These are phyloP conservation scores for Ogataea ganodermae DNA, from an alignment of 805 yeast genomes.

Conservation along the genomic window DNA sequence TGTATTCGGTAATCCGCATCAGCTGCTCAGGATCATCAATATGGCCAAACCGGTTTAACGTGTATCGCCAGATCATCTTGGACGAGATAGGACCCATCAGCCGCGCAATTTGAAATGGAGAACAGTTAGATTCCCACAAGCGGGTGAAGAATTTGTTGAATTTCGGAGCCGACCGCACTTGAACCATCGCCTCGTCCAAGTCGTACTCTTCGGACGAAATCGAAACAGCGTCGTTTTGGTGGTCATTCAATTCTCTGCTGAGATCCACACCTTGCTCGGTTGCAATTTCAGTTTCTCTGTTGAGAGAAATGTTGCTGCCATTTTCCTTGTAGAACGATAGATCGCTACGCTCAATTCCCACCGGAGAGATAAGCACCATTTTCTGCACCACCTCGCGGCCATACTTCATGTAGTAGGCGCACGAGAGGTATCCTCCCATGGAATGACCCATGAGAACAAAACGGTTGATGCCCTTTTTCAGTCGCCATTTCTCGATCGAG, in stretches of 20 bases:
- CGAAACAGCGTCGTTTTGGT: constrained; percentile 15
- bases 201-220: constrained; percentile 16
- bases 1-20: constrained; percentile 52
- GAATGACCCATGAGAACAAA: constrained; percentile 77
- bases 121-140: constrained; percentile 55
- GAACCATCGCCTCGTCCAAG: constrained; percentile 18
- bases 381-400: constrained; percentile 53
- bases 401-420: constrained; percentile 60
- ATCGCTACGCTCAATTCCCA: constrained; percentile 70
- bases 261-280: constrained; percentile 34
- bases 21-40: constrained; percentile 32
- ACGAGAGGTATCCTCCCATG: constrained; percentile 73
- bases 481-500: constrained; percentile 68
- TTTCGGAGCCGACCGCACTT: constrained; percentile 37
- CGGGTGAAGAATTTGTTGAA: constrained; percentile 39
- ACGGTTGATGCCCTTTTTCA: constrained; percentile 44
- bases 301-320: constrained; percentile 10
- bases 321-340: constrained; percentile 39
- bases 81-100: constrained; percentile 56
- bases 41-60: constrained; percentile 47
- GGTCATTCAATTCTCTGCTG: constrained; percentile 33
- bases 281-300: constrained; percentile 23
- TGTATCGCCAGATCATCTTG: constrained; percentile 53
- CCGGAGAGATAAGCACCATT: constrained; percentile 68
- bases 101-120: constrained; percentile 57